These are phyloP conservation scores for Plasmodium yoelii DNA, from an alignment of 169 alveolate species.

Conservation along the genomic window DNA sequence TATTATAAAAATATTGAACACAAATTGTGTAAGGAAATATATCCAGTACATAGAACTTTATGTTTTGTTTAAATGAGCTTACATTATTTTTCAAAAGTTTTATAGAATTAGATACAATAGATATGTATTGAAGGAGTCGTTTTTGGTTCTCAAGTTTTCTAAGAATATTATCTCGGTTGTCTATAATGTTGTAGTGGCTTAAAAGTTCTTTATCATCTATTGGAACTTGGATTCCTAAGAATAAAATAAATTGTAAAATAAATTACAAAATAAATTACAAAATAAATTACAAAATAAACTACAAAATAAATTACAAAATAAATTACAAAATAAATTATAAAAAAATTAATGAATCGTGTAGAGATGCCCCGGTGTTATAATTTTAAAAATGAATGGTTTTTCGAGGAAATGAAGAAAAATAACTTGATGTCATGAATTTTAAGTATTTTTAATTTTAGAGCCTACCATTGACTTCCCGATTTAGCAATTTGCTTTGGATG, in stretches of 20 bases:
- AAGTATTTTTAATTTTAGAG: not conserved
- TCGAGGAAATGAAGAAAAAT: too few species aligned
- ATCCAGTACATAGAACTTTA: not conserved
- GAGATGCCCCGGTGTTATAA: too few species aligned
- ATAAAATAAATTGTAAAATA: not conserved
- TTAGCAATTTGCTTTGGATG: slow-evolving; percentile 77
- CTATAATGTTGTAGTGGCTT: slow-evolving; percentile 62
- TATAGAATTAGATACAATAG: slow-evolving; percentile 65
- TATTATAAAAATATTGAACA: not conserved
- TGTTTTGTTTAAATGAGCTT: not conserved
- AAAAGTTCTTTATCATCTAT: slow-evolving; percentile 59
- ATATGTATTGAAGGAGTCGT: slow-evolving; percentile 52
- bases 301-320: too few species aligned
- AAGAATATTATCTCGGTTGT: slow-evolving; percentile 59
- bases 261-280: too few species aligned
- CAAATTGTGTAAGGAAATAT: not conserved
- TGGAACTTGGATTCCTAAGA: slow-evolving; percentile 59
- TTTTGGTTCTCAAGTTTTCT: slow-evolving; percentile 65
- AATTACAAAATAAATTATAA: not conserved
- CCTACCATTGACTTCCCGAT: slow-evolving; percentile 60
- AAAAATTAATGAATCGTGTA: not conserved
- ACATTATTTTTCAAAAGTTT: slow-evolving; percentile 63
- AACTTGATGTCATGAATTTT: too few species aligned
- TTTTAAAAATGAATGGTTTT: too few species aligned
- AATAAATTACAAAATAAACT: too few species aligned